Conservation (phyloP, 139 green algal genomes). For the Picochlorum sp. region DNA sequence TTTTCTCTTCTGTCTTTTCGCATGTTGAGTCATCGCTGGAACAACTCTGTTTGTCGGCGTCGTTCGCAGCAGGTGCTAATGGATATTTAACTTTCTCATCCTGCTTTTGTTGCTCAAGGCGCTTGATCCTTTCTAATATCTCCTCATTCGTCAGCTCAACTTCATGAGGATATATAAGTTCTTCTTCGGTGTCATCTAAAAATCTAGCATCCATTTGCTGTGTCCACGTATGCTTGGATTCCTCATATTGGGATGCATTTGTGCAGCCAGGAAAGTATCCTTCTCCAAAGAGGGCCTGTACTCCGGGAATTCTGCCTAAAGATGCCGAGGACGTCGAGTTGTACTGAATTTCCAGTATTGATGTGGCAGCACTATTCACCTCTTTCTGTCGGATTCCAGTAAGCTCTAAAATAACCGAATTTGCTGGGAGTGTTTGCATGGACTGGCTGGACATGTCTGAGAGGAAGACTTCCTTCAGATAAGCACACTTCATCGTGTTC, state of each 20-base stretch:
- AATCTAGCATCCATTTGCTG: neutral
- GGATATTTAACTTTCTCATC: neutral
- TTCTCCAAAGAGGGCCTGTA: neutral
- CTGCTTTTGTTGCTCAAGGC: neutral
- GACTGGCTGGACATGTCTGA: neutral
- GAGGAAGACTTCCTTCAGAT: neutral
- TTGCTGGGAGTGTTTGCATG: neutral
- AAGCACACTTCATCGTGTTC: neutral
- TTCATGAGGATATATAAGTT: neutral
- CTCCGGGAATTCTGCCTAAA: neutral
- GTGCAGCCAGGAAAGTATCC: neutral
- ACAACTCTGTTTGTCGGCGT: neutral
- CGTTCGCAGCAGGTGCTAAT: neutral
- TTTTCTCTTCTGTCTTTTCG: neutral
- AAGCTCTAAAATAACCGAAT: conserved; percentile 2
- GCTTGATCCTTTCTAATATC: neutral
- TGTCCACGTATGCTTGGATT: neutral
- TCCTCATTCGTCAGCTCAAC: conserved; percentile 8
- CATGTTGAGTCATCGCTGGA: neutral
- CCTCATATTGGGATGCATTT: neutral
- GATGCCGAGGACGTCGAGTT: too few relatives aligned
- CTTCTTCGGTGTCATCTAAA: neutral
- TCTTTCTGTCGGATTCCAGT: neutral
- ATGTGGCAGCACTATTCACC: too few relatives aligned
- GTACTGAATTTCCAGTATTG: too few relatives aligned